These are phyloP conservation scores for Secale cereale DNA, from an alignment of 176 grass and related monocot species.

Conservation along the genomic window DNA sequence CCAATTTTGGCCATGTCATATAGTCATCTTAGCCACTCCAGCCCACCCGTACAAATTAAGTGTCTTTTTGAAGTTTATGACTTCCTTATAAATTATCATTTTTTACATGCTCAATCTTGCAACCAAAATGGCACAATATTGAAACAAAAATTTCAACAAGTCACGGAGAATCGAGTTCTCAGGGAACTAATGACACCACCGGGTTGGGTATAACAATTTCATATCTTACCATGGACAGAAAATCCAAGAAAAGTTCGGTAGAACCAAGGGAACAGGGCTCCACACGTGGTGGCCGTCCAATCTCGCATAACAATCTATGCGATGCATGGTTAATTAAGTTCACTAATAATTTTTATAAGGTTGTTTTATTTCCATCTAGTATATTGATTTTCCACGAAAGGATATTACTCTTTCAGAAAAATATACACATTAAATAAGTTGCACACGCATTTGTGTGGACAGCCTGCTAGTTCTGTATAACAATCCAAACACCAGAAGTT, in stretches of 20 bases:
- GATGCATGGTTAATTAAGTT: neutral
- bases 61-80: neutral
- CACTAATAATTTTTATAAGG: neutral
- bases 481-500: neutral
- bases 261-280: neutral
- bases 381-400: neutral
- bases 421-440: neutral
- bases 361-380: neutral
- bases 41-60: slow-evolving; percentile 4
- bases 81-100: neutral
- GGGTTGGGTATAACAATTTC: neutral
- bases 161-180: neutral
- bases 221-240: neutral
- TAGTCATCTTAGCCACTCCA: neutral
- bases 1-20: neutral
- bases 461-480: neutral
- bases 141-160: neutral
- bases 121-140: neutral
- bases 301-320: neutral
- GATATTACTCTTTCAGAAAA: neutral
- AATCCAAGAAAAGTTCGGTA: neutral
- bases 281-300: neutral
- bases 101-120: neutral
- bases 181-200: neutral
- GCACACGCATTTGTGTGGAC: neutral